Conservation (phyloP, 2,329 filamentous ascomycete genomes). For the Trichoderma sp. region DNA sequence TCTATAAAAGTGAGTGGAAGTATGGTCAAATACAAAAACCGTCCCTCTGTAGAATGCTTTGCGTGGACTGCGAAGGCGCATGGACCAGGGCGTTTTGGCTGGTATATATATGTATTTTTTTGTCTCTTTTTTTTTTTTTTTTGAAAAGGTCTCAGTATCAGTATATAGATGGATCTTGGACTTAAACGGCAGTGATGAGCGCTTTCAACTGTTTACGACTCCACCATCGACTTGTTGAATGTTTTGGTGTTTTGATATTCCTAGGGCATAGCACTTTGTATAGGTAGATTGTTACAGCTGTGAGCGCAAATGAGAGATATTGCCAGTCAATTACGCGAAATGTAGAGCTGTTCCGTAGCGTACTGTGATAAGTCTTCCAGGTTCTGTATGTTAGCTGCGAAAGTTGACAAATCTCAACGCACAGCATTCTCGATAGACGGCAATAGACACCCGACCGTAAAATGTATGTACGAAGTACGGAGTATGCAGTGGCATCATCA, state of each 20-base stretch:
- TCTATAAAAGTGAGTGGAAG: constrained; percentile 34
- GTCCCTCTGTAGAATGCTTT: constrained; percentile 3
- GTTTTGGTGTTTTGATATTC: neutral
- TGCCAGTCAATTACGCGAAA: neutral
- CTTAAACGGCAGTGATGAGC: neutral
- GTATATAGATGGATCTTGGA: constrained; percentile 4
- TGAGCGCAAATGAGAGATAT: neutral
- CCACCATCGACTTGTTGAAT: neutral
- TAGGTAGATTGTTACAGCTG: neutral
- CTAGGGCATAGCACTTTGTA: neutral
- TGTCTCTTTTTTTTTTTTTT: neutral
- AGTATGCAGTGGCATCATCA: neutral
- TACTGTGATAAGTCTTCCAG: neutral
- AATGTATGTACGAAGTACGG: too few species aligned
- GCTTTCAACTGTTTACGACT: neutral
- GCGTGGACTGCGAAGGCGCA: constrained; percentile 15
- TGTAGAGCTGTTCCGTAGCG: neutral
- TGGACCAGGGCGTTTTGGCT: constrained; percentile 24
- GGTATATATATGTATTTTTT: constrained; percentile 1
- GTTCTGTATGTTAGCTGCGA: neutral
- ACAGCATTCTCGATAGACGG: neutral
- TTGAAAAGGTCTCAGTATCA: neutral
- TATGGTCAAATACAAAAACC: neutral
- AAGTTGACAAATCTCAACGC: neutral
- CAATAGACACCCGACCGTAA: neutral